Evolutionary conservation across 1,284 basidiomycete genomes (phyloP).

Genomic region (Ceratorhiza oryzae-sativae): DNA sequence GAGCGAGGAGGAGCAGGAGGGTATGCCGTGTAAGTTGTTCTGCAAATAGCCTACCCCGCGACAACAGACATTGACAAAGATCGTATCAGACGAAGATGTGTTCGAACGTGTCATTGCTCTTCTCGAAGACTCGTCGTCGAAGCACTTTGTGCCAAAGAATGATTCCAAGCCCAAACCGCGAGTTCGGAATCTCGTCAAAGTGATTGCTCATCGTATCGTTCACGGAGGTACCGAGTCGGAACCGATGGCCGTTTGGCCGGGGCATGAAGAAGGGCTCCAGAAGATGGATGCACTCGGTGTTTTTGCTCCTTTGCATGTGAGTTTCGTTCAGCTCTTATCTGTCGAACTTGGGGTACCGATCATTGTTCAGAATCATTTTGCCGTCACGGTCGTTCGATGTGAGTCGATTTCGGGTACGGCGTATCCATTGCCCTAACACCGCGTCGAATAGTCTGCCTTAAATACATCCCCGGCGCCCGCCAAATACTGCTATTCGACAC

Average conservation of each 20-base stretch:
- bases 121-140: conserved; percentile 50
- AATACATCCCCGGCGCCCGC: conserved; percentile 65
- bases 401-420: conserved; percentile 55
- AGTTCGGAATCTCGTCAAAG: conserved; percentile 56
- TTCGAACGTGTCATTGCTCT: conserved; percentile 67
- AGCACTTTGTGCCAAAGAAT: conserved; percentile 45
- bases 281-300: conserved; percentile 77
- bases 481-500: conserved; percentile 85
- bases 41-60: background rate
- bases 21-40: conserved; percentile 41
- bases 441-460: conserved; percentile 67
- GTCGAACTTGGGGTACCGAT: background rate
- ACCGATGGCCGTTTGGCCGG: conserved; percentile 67
- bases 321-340: conserved; percentile 36
- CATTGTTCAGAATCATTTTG: conserved; percentile 55
- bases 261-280: conserved; percentile 62
- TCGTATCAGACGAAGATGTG: conserved; percentile 62
- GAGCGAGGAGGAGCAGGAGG: conserved; percentile 49
- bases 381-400: conserved; percentile 55
- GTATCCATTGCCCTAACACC: conserved; percentile 66
- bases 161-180: conserved; percentile 49
- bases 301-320: conserved; percentile 77
- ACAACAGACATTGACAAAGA: conserved; percentile 43
- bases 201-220: conserved; percentile 77
- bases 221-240: conserved; percentile 79